Percentiles rank a stretch among this genome's conserved stretches.
Conservation (phyloP, 1,284 basidiomycete genomes). For the Cutaneotrichosporon sp. region DNA sequence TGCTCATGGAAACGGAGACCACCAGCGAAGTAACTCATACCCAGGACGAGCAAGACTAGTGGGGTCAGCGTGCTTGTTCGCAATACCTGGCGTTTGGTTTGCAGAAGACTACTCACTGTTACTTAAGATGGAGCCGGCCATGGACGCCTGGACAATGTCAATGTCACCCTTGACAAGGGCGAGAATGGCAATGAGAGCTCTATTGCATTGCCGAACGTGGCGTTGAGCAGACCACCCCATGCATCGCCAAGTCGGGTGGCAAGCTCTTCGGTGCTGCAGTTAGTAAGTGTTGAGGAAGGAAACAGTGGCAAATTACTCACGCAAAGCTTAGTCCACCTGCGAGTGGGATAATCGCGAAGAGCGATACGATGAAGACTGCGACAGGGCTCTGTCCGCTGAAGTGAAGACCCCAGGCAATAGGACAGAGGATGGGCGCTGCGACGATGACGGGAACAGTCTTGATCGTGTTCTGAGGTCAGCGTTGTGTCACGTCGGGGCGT, state of each 20-base stretch:
- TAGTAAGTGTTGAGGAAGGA: slow-evolving; percentile 1
- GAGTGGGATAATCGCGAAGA: slow-evolving; percentile 56
- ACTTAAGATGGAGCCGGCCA: slow-evolving; percentile 64
- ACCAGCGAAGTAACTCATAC: slow-evolving; percentile 62
- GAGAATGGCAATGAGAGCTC: slow-evolving; percentile 67
- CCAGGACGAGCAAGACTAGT: slow-evolving; percentile 68
- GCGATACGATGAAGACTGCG: slow-evolving; percentile 70
- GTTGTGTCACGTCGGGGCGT: not conserved
- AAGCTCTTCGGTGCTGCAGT: slow-evolving; percentile 53
- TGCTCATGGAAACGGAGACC: slow-evolving; percentile 65
- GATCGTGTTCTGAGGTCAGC: slow-evolving; percentile 37
- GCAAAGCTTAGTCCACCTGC: slow-evolving; percentile 56
- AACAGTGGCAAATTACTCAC: slow-evolving; percentile 19
- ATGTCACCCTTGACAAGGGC: slow-evolving; percentile 77
- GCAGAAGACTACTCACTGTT: slow-evolving; percentile 51
- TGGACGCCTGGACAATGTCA: slow-evolving; percentile 71
- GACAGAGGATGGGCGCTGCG: slow-evolving; percentile 57
- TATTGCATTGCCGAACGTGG: slow-evolving; percentile 56
- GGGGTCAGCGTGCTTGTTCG: slow-evolving; percentile 4
- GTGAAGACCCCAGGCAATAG: slow-evolving; percentile 68
- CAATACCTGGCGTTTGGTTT: not conserved
- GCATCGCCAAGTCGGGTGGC: slow-evolving; percentile 55
- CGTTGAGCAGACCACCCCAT: slow-evolving; percentile 55
- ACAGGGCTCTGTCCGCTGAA: slow-evolving; percentile 60
- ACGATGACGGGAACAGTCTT: slow-evolving; percentile 34